phyloP scores from a whole-genome alignment of 352 stramenopile species.

The Lagenidium giganteum region DNA sequence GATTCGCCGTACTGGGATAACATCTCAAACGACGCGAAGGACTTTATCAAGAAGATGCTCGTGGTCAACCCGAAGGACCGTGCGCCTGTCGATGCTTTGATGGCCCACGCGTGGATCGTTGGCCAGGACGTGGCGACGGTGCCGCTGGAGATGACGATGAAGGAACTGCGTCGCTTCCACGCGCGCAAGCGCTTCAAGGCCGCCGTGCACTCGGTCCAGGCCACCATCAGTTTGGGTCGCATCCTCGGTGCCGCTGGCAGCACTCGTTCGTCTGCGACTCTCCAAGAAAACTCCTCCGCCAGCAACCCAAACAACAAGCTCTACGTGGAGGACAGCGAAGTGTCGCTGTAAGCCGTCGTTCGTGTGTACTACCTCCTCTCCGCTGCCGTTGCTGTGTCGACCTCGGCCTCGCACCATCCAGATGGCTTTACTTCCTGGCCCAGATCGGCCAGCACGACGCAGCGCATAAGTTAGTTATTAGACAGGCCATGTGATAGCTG shows the following conservation, averaged over 20 bases:
- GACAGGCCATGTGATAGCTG: too few relatives aligned
- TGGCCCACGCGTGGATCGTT: slow-evolving; percentile 74
- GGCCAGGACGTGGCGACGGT: slow-evolving; percentile 63
- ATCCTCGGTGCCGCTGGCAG: slow-evolving; percentile 23
- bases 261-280: too few relatives aligned
- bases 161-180: slow-evolving; percentile 76
- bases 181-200: slow-evolving; percentile 82
- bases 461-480: too few relatives aligned
- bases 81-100: slow-evolving; percentile 44
- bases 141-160: slow-evolving; percentile 68
- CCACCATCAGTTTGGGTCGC: slow-evolving; percentile 83
- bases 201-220: slow-evolving; percentile 71
- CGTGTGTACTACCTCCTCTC: too few relatives aligned
- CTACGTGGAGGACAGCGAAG: too few relatives aligned
- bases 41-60: slow-evolving; percentile 86
- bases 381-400: too few relatives aligned
- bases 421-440: too few relatives aligned
- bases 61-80: slow-evolving; percentile 76
- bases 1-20: slow-evolving; percentile 89
- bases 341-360: too few relatives aligned
- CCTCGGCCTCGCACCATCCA: too few relatives aligned
- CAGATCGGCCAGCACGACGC: too few relatives aligned
- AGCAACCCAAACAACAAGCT: too few relatives aligned
- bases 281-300: too few relatives aligned
- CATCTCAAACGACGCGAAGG: slow-evolving; percentile 85